Base-by-base conservation (phyloP, 352 stramenopile genomes). In the Aphanomyces astaci region DNA sequence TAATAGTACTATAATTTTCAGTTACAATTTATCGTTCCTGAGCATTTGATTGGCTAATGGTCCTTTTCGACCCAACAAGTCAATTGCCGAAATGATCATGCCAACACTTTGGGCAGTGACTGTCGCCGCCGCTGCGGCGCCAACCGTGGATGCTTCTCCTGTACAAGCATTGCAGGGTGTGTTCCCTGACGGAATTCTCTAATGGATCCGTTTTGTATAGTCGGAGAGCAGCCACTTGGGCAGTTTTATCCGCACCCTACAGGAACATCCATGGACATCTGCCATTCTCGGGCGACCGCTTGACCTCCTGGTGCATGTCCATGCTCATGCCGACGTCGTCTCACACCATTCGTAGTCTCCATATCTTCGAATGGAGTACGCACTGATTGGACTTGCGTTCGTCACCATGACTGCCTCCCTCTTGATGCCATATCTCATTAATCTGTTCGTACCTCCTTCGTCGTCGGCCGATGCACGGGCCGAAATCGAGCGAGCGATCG, bases 401-500 rank as follows among this genome's bases (percentile, higher is more conserved):
- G 13, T 62, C 33, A 60, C 62, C 27, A 28, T 68, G 19, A 52
- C 46, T 0, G 39, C 24, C 13, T 43, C 40, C 3, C n/a, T 51
- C 25, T 25, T 68, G 3, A 25, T 68, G 11, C 62, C 62, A 1
- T 59, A 68, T 17, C 5, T 68, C 1, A 15, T 62, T 9, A 60
- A n/a, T 22, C 30, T n/a, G 3, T 22, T 67, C 13, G 10, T 67
- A 22, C 13, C 60, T 11, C 28, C 22, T 5, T n/a, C 46, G 22
- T 52, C 27, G 43, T 60, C 22, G 62, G 15, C 7, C 30, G 28
- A 33, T 11, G 9, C 32, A n/a, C 22, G 19, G n/a, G 62, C 32
- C 19, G 30, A 32, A 40, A 27, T 68, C n/a, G 62, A 59, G 25
- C 62, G 13, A 11, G 49, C 62, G 22, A 68, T 68, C 22, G 43